Percentiles rank a stretch among this genome's conserved stretches.
Conservation (phyloP, 73 alveolate genomes). For the Paramecium bursaria region DNA sequence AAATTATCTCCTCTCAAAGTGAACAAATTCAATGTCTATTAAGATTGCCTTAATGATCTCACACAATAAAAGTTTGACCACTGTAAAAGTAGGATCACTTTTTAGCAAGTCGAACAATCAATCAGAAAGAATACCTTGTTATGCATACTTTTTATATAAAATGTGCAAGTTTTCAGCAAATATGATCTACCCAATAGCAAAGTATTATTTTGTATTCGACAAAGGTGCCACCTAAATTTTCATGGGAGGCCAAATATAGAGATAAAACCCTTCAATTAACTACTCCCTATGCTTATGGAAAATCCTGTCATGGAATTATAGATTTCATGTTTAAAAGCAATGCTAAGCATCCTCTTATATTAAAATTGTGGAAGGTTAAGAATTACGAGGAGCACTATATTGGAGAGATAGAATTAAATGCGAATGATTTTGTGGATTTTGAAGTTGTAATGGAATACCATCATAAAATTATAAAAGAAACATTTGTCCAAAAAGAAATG, state of each 20-base stretch:
- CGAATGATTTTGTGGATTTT: slow-evolving; percentile 51
- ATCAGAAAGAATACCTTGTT: slow-evolving; percentile 20
- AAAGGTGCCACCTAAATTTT: slow-evolving; percentile 56
- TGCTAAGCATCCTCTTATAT: slow-evolving; percentile 45
- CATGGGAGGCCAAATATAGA: slow-evolving; percentile 49
- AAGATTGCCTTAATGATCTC: slow-evolving; percentile 52
- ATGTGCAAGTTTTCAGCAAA: slow-evolving; percentile 29
- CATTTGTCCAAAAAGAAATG: slow-evolving; percentile 59
- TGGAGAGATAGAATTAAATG: slow-evolving; percentile 53
- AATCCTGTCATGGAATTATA: slow-evolving; percentile 37
- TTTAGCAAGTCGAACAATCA: slow-evolving; percentile 39
- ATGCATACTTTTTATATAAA: slow-evolving; percentile 28
- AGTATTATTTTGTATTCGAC: background rate
- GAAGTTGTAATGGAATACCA: slow-evolving; percentile 40
- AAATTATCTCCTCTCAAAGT: slow-evolving; percentile 35
- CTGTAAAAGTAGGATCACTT: slow-evolving; percentile 26
- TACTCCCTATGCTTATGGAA: slow-evolving; percentile 19
- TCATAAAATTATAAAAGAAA: slow-evolving; percentile 41
- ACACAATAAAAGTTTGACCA: slow-evolving; percentile 41
- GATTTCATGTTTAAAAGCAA: slow-evolving; percentile 52
- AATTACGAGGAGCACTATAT: slow-evolving; percentile 45
- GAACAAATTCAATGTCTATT: slow-evolving; percentile 32
- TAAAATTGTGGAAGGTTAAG: slow-evolving; percentile 41
- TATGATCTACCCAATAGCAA: slow-evolving; percentile 51
- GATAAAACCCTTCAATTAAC: slow-evolving; percentile 38